A percentile compares a stretch with the other conserved stretches of the same genome.
These are phyloP conservation scores for Orobanche coerulescens DNA, from an alignment of 257 asterid genomes.

Conservation along the genomic window DNA sequence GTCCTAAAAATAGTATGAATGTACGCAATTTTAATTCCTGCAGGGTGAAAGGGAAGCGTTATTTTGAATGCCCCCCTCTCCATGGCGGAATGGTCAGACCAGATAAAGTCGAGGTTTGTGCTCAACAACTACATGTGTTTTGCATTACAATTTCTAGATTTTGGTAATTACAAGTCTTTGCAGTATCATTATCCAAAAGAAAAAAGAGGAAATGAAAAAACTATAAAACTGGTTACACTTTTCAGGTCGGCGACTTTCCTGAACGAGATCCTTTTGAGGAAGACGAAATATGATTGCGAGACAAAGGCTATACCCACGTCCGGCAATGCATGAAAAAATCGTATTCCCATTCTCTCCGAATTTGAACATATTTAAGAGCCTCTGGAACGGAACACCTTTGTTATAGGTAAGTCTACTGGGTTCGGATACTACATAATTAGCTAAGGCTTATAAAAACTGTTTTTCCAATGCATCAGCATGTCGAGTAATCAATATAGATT, in stretches of 20 bases:
- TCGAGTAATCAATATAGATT: neutral
- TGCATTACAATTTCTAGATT: neutral
- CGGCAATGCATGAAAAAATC: neutral
- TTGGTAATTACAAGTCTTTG: too few relatives aligned
- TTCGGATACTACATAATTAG: neutral
- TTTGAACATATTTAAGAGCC: neutral
- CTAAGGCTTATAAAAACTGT: neutral
- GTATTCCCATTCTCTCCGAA: neutral
- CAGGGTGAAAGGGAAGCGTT: slow-evolving; percentile 89
- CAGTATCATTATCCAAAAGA: neutral
- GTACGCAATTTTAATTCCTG: slow-evolving; percentile 3
- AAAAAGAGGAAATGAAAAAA: too few relatives aligned
- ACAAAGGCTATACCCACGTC: neutral
- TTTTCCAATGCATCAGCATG: neutral
- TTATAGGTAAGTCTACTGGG: neutral
- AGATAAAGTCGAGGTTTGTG: slow-evolving; percentile 82
- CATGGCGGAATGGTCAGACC: slow-evolving; percentile 90
- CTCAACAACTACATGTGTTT: neutral
- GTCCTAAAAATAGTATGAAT: too few relatives aligned
- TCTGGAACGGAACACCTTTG: neutral
- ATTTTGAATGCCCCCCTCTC: slow-evolving; percentile 79
- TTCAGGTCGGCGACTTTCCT: slow-evolving; percentile 86
- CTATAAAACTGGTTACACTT: too few relatives aligned
- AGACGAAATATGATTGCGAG: slow-evolving; percentile 54
- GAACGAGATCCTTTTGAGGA: slow-evolving; percentile 89